Evolutionary conservation across 1,284 basidiomycete genomes (phyloP).

Genomic region (Cutaneotrichosporon mucoides): DNA sequence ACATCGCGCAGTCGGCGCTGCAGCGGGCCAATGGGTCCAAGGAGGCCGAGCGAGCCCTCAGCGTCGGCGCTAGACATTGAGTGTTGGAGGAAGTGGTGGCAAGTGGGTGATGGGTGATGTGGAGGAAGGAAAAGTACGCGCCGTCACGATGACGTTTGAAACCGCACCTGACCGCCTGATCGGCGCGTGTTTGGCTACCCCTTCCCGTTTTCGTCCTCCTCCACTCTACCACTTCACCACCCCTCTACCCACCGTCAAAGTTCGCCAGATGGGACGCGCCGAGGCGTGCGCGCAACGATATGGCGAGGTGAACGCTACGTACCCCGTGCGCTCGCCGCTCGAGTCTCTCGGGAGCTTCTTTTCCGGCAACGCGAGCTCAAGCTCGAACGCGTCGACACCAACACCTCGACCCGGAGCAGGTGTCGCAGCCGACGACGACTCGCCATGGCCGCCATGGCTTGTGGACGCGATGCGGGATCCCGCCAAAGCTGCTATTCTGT

Average conservation of each 20-base stretch:
- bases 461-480: slow-evolving; percentile 26
- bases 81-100: background rate
- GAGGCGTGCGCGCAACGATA: background rate
- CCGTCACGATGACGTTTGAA: slow-evolving; percentile 5
- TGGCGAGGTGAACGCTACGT: background rate
- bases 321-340: background rate
- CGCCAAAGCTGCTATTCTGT: slow-evolving; percentile 31
- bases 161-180: background rate
- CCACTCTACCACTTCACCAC: background rate
- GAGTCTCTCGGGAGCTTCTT: background rate
- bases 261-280: background rate
- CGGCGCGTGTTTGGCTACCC: no score
- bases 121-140: slow-evolving; percentile 2
- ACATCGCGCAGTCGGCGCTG: slow-evolving; percentile 63
- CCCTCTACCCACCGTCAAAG: background rate
- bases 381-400: no score
- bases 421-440: background rate
- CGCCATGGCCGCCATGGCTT: slow-evolving; percentile 1
- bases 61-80: background rate
- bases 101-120: background rate
- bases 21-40: slow-evolving; percentile 37
- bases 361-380: background rate
- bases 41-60: background rate
- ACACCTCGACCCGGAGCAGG: no score
- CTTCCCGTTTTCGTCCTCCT: background rate